Base-by-base conservation (phyloP, 73 alveolate genomes). In the Breviolum minutum region DNA sequence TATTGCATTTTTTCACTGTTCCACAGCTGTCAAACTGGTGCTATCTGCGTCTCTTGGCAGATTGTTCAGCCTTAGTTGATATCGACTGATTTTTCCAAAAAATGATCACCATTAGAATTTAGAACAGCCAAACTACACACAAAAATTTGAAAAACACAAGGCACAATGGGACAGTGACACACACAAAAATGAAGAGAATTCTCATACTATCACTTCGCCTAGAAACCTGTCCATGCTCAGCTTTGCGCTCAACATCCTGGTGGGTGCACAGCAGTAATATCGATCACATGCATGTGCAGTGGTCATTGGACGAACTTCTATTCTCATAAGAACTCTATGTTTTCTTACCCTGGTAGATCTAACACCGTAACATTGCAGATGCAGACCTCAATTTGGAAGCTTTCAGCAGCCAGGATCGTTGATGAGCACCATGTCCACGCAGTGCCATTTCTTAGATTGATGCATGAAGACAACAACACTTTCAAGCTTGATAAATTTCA, bases 191-290 rank as follows among this genome's bases (percentile, higher is more conserved):
- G n/a, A n/a, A n/a, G n/a, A n/a, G n/a, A n/a, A 7, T 7, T 77
- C 40, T 12, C 66, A 77, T 8, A 6, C 9, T 27, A 82, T 82
- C 91, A 82, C 54, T 60, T 82, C 8, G 13, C 64, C 40, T 30
- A 27, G 87, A 11, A 24, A 64, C 87, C 40, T 20, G 10, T 77
- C 40, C 87, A 77, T 82, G 30, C 7, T 48, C 60, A 82, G 60
- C 73, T 82, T 82, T 48, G 91, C 91, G 20, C 60, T 69, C 60
- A 82, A 48, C 91, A 82, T 82, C 91, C 91, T 82, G 91, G 48
- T 14, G 60, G 24, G 69, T 40, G 19, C 9, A n/a, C 8, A 8
- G 9, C 8, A n/a, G 29, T 20, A 24, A 12, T 8, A 76, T 76
- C 63, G 24, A 76, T 24, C 24, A 5, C 61, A 8, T n/a, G n/a